A percentile compares a stretch with the other conserved stretches of the same genome.
Conservation (phyloP, 768 basidiomycete species). For the Lentinula guzmanii region DNA sequence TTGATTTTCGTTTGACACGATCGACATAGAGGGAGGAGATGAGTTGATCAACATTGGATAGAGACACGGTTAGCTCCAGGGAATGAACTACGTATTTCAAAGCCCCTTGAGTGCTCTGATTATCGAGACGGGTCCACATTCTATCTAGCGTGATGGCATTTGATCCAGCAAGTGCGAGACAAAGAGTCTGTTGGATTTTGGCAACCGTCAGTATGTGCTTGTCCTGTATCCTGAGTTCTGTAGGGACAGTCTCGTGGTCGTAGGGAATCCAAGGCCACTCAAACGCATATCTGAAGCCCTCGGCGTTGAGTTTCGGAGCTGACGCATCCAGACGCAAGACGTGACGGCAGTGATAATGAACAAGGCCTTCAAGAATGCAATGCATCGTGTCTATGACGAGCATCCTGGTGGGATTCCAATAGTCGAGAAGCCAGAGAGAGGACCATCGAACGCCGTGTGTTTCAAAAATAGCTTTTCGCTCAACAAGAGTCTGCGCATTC, state of each 20-base stretch:
- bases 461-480: conserved; percentile 14
- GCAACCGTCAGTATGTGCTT: no score
- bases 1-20: neutral
- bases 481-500: conserved; percentile 11
- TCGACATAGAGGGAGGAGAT: neutral
- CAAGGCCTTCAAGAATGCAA: conserved; percentile 26
- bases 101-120: neutral
- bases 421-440: conserved; percentile 15
- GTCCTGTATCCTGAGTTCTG: no score
- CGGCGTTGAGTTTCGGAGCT: no score
- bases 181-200: no score
- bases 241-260: no score
- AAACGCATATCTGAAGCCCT: no score
- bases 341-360: conserved; percentile 24
- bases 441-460: conserved; percentile 22
- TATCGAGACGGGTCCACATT: neutral
- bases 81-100: neutral
- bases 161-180: neutral
- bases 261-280: no score
- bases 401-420: conserved; percentile 13
- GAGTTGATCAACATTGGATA: neutral
- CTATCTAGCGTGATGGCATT: neutral
- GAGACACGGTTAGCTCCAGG: neutral
- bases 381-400: conserved; percentile 36
- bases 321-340: neutral